A percentile compares a stretch with the other conserved stretches of the same genome.
Evolutionary conservation across 75 land plant genomes (phyloP).

Genomic region (Gnetum montanum): DNA sequence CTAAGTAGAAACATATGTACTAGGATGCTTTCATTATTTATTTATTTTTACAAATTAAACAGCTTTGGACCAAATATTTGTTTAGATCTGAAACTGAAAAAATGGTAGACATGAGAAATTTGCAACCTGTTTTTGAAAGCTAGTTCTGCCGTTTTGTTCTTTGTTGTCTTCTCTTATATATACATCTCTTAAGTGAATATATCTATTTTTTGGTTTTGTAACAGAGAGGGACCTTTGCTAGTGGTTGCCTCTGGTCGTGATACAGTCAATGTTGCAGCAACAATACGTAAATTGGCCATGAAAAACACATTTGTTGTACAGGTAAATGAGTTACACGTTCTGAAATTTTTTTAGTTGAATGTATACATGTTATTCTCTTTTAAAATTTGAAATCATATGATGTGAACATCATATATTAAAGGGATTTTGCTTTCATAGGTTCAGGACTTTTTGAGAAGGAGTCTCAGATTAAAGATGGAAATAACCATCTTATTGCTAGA

Average conservation of each 20-base stretch:
- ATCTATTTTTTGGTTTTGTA: slow-evolving; percentile 1
- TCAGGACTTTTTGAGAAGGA: too few relatives aligned
- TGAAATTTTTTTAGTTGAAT: too few relatives aligned
- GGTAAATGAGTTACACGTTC: too few relatives aligned
- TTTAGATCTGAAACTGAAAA: neutral
- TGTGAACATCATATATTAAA: too few relatives aligned
- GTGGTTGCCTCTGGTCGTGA: slow-evolving; percentile 99
- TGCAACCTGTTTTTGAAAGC: neutral
- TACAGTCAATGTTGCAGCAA: slow-evolving; percentile 73
- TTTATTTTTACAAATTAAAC: neutral
- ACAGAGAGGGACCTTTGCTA: slow-evolving; percentile 88
- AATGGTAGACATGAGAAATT: neutral
- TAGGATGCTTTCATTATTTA: neutral
- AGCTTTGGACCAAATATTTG: neutral
- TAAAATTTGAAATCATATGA: too few relatives aligned
- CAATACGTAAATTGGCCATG: slow-evolving; percentile 70
- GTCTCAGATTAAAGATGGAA: too few relatives aligned
- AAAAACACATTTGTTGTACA: slow-evolving; percentile 87
- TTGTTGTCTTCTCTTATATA: neutral
- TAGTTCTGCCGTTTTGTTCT: neutral
- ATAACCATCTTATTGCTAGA: too few relatives aligned
- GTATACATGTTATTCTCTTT: too few relatives aligned
- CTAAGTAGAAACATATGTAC: neutral
- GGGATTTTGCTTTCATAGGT: too few relatives aligned
- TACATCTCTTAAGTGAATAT: neutral